These are phyloP conservation scores for Nakaseomyces uthaithaninus DNA, from an alignment of 1,139 yeast species.

Conservation along the genomic window DNA sequence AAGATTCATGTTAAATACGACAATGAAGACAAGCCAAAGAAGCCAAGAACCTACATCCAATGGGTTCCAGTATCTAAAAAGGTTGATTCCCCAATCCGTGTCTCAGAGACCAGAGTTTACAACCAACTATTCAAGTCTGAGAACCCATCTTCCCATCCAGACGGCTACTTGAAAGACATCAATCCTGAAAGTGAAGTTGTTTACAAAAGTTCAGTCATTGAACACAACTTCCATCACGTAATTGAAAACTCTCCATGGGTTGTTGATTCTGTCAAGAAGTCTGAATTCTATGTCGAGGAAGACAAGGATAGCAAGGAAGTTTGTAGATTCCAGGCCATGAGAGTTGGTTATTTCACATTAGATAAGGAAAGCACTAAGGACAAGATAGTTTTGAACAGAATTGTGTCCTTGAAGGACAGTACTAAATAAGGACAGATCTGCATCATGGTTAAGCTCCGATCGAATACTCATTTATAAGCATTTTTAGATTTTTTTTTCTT, in stretches of 20 bases:
- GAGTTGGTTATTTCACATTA: slow-evolving; percentile 92
- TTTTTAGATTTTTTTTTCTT: slow-evolving; percentile 1
- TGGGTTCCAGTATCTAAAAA: slow-evolving; percentile 78
- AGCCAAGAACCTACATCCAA: slow-evolving; percentile 92
- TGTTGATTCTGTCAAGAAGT: slow-evolving; percentile 49
- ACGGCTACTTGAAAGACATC: slow-evolving; percentile 78
- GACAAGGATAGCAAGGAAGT: slow-evolving; percentile 58
- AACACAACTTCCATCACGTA: slow-evolving; percentile 67
- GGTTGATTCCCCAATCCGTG: slow-evolving; percentile 50
- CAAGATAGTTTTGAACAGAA: slow-evolving; percentile 67
- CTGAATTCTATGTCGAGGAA: slow-evolving; percentile 62
- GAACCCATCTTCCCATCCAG: slow-evolving; percentile 83
- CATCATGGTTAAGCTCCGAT: background rate
- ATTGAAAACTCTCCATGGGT: slow-evolving; percentile 70
- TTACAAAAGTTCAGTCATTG: slow-evolving; percentile 60
- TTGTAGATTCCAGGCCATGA: slow-evolving; percentile 94
- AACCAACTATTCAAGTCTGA: slow-evolving; percentile 85
- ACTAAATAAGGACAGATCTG: slow-evolving; percentile 13
- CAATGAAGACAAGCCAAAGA: slow-evolving; percentile 41
- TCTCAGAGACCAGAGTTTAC: slow-evolving; percentile 77
- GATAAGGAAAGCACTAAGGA: slow-evolving; percentile 67
- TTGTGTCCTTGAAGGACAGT: slow-evolving; percentile 77
- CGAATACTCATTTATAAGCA: background rate
- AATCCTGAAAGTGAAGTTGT: slow-evolving; percentile 72
- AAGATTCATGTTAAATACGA: slow-evolving; percentile 78